Conservation (phyloP, 2,329 filamentous ascomycete genomes). For the Periconia digitata region DNA sequence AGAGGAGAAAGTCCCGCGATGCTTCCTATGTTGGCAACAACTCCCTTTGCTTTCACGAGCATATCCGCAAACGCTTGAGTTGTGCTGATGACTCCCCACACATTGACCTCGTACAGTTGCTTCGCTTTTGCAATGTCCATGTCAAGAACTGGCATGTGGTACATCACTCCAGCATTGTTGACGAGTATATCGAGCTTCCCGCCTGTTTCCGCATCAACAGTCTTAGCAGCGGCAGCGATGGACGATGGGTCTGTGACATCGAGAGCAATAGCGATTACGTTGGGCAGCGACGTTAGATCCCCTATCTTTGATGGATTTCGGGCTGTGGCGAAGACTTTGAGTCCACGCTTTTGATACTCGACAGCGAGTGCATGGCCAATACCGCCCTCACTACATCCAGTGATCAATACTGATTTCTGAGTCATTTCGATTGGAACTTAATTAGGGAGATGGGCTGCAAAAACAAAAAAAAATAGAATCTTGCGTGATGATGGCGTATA, state of each 20-base stretch:
- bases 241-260: slow-evolving; percentile 10
- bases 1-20: slow-evolving; percentile 2
- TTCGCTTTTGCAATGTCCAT: slow-evolving; percentile 13
- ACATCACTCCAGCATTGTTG: slow-evolving; percentile 48
- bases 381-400: slow-evolving; percentile 39
- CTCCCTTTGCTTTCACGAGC: slow-evolving; percentile 13
- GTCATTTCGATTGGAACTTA: background rate
- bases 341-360: slow-evolving; percentile 51
- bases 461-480: background rate
- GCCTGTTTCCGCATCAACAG: slow-evolving; percentile 5
- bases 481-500: no score
- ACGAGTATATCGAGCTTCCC: slow-evolving; percentile 31
- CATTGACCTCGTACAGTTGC: slow-evolving; percentile 37
- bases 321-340: slow-evolving; percentile 16
- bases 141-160: slow-evolving; percentile 39
- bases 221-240: slow-evolving; percentile 7
- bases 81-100: slow-evolving; percentile 42
- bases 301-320: slow-evolving; percentile 2
- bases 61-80: slow-evolving; percentile 42
- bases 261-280: slow-evolving; percentile 21
- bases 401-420: slow-evolving; percentile 6
- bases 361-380: slow-evolving; percentile 58
- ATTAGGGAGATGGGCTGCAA: no score
- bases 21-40: slow-evolving; percentile 15
- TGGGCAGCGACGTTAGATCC: slow-evolving; percentile 9